Evolutionary conservation across 768 basidiomycete genomes (phyloP).

Genomic region (Macrolepiota dolichaula): DNA sequence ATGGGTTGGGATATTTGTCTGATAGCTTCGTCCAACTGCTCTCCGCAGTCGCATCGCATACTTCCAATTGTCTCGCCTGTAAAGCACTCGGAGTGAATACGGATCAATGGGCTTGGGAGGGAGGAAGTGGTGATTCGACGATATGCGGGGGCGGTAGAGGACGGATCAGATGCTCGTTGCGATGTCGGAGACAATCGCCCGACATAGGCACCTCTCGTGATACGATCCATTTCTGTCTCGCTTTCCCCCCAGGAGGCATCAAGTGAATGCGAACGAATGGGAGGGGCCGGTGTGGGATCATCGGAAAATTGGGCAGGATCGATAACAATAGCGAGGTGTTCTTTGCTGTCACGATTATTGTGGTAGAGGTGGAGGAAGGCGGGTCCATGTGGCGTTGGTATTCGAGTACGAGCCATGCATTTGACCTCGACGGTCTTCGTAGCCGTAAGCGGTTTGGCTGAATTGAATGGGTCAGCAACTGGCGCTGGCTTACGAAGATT

Average conservation of each 20-base stretch:
- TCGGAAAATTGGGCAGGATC: constrained; percentile 81
- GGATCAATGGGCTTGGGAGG: constrained; percentile 77
- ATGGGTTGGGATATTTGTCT: constrained; percentile 79
- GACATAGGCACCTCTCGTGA: constrained; percentile 90
- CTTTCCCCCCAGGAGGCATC: constrained; percentile 80
- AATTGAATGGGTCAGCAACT: constrained; percentile 16
- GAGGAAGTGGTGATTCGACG: constrained; percentile 17
- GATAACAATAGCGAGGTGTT: constrained; percentile 93
- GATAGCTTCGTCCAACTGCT: constrained; percentile 97
- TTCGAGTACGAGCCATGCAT: constrained; percentile 96
- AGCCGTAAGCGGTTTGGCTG: constrained; percentile 30
- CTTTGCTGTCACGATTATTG: constrained; percentile 88
- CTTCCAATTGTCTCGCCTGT: constrained; percentile 97
- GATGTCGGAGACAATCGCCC: constrained; percentile 69
- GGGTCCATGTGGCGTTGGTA: constrained; percentile 93
- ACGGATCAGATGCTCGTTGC: constrained; percentile 39
- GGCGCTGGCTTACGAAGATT: constrained; percentile 23
- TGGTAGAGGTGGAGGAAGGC: constrained; percentile 94
- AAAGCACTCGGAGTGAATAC: constrained; percentile 98
- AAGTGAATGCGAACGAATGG: constrained; percentile 77
- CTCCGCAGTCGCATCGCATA: constrained; percentile 99
- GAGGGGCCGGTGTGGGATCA: constrained; percentile 40
- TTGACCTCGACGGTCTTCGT: constrained; percentile 47
- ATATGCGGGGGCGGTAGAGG: constrained; percentile 17
- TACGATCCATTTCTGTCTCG: constrained; percentile 92